Base-by-base conservation (phyloP, 2,329 filamentous ascomycete genomes). In the Thelonectria discophora region DNA sequence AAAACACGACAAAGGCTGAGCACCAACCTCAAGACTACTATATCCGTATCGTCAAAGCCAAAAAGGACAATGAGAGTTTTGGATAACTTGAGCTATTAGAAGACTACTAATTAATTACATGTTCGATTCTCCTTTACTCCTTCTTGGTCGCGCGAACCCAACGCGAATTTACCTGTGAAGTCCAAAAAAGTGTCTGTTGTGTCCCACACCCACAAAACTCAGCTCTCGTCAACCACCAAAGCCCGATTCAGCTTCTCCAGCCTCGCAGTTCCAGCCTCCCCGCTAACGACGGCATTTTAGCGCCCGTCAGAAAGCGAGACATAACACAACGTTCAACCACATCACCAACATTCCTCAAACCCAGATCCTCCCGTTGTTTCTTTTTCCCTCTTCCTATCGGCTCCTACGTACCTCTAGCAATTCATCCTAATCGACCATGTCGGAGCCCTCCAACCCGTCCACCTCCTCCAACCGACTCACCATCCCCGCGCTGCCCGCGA, bases 401-500 rank as follows among this genome's bases (percentile, higher is more conserved):
- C 21, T 49, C 10, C 17, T 42, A 27, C 45, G 40, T 4, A 34
- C 37, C 42, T 42, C 56, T n/a, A n/a, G n/a, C 42, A 53, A 61
- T 61, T 20, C 24, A 40, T 46, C 37, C 34, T 46, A 50, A 54
- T 47, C 50, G 43, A 56, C 18, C 20, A 71, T 71, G 65, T 65
- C 65, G 58, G 65, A 71, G 40, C 62, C 48, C 9, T 58, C 58
- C 21, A 45, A 60, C 24, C 59, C 59, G 51, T 63, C 61, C 47
- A 59, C 57, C 45, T 43, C 55, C 45, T 61, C 69, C 39, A 53
- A 67, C 52, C 68, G 46, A 53, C 47, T 68, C 27, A 61, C 59
- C 47, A 70, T 70, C 37, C 69, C 70, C 43, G 64, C 66, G 45
- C 66, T 71, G 42, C 65, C 68, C 40, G 61, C 66, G 57, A 60